Conservation (phyloP, 2,329 filamentous ascomycete species). For the Trichoderma koningiopsis region DNA sequence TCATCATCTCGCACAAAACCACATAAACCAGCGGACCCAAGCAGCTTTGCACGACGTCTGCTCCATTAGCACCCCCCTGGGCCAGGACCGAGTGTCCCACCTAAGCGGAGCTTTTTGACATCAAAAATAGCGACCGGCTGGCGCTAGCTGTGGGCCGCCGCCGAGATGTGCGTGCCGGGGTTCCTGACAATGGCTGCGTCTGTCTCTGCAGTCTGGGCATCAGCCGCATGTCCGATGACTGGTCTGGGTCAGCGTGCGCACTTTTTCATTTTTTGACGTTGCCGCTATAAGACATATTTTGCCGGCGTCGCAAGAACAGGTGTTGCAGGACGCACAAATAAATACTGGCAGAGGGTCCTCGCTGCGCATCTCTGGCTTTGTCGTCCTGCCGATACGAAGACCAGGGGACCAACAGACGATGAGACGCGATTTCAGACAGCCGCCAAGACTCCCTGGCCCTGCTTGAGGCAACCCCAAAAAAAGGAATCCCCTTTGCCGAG, state of each 20-base stretch:
- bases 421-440: constrained; percentile 7
- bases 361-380: background rate
- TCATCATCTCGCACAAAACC: constrained; percentile 1
- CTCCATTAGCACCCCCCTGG: constrained; percentile 21
- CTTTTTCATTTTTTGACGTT: background rate
- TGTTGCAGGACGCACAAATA: background rate
- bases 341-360: background rate
- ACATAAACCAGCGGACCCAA: background rate
- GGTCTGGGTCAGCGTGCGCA: constrained; percentile 2
- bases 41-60: background rate
- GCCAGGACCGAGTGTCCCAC: constrained; percentile 22
- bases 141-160: constrained; percentile 16
- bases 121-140: constrained; percentile 26
- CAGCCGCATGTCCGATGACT: constrained; percentile 16
- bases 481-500: constrained; percentile 16
- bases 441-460: constrained; percentile 12
- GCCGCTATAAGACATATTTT: background rate
- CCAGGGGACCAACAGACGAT: constrained; percentile 18
- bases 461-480: constrained; percentile 14
- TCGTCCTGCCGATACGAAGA: constrained; percentile 18
- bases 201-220: background rate
- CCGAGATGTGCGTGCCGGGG: constrained; percentile 23
- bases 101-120: constrained; percentile 23
- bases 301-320: background rate
- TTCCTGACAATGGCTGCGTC: constrained; percentile 20